Conservation (phyloP, 805 yeast species). For the Cyberlindnera bimundalis region DNA sequence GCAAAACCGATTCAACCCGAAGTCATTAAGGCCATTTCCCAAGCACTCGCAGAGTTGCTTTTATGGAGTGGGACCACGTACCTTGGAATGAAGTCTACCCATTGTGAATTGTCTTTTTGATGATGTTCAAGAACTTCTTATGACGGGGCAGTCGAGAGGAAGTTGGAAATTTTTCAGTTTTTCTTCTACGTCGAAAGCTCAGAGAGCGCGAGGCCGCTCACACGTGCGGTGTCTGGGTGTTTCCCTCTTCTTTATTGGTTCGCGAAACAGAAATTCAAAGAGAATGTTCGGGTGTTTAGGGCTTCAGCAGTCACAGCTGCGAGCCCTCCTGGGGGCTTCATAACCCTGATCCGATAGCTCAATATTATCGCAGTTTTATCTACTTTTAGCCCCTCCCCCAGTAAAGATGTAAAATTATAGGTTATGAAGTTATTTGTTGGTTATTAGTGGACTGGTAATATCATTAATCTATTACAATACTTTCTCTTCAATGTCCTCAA, state of each 20-base stretch:
- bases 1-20: conserved; percentile 27
- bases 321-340: not conserved
- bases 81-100: conserved; percentile 99
- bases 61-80: conserved; percentile 45
- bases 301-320: conserved; percentile 1
- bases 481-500: conserved; percentile 50
- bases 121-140: not conserved
- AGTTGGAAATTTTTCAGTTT: conserved; percentile 17
- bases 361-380: not conserved
- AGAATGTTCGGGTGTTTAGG: conserved; percentile 7
- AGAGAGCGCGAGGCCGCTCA: not conserved
- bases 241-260: not conserved
- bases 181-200: not conserved
- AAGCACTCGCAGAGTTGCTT: conserved; percentile 15
- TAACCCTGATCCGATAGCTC: too few species aligned
- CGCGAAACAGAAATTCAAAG: not conserved
- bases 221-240: conserved; percentile 12
- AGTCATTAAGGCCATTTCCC: conserved; percentile 25
- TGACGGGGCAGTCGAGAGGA: too few species aligned
- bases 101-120: conserved; percentile 52
- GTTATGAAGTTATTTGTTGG: too few species aligned
- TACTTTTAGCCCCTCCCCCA: too few species aligned
- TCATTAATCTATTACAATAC: conserved; percentile 11
- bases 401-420: too few species aligned
- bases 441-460: too few species aligned